Evolutionary conservation across 2,329 filamentous ascomycete species (phyloP), one percentile per base, ranked within the genome.

Genomic region (Hypocreales sp.): DNA sequence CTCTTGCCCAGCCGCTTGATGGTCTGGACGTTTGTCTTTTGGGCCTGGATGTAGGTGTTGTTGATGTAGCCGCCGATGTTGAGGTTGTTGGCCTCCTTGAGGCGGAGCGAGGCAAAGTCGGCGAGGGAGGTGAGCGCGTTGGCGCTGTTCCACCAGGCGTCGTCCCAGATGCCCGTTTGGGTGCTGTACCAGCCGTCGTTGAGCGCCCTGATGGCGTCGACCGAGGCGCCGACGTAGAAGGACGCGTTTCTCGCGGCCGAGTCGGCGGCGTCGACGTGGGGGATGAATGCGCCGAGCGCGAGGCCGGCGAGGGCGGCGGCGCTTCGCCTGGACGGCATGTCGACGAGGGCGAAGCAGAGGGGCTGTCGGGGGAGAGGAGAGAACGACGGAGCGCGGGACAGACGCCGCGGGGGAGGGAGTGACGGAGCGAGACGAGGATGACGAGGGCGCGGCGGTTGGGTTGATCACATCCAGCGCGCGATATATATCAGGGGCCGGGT

Each of bases 81-180:
- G 26, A 61, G 39, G 24, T 42, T 26, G 27, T 52, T 50, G 20
- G 52, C 51, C 16, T 46, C 42, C 7, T 39, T 32, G 1, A 44
- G 37, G 22, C 51, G 46, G 7, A 58, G 34, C 8, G 33, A 29
- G 4, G 56, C 50, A 42, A 63, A 65, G 42, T 80, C 69, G 27
- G 61, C 65, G 12, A 81, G 48, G 4, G 61, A 62, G 0, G 72
- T 78, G 32, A 82, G 53, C 31, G 62, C 61, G 42, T 80, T 82
- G 24, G 67, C 78, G 28, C 65, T 64, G 42, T 81, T 79, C 78
- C 78, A 83, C 78, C 78, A 83, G 7, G 64, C 61, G 0, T 64
- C 63, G 29, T 68, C 51, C 72, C 72, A 82, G 9, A 79, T 53
- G 4, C 78, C 77, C 2, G 60, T 70, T 5, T 44, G 41, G 3